phyloP scores from a whole-genome alignment of 108 stramenopile species.

The Nannochloropsis gaditana region DNA sequence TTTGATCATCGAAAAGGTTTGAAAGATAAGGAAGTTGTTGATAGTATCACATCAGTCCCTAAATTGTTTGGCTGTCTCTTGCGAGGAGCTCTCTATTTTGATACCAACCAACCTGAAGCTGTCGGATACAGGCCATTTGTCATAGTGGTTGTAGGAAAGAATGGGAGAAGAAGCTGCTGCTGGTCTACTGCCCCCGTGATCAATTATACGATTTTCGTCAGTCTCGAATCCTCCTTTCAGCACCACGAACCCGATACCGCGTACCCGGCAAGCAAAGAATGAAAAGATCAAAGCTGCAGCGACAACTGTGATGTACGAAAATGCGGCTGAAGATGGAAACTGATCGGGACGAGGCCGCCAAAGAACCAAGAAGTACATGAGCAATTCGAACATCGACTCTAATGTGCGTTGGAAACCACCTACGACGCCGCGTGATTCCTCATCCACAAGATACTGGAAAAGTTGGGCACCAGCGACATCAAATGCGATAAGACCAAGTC shows the following conservation, averaged over 20 bases:
- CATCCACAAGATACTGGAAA: background rate
- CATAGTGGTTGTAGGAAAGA: too few relatives aligned
- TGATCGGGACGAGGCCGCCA: constrained; percentile 12
- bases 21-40: too few relatives aligned
- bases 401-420: background rate
- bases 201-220: background rate
- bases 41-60: too few relatives aligned
- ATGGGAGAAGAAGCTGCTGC: too few relatives aligned
- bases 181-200: background rate
- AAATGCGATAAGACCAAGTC: background rate
- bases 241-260: background rate
- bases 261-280: background rate
- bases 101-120: too few relatives aligned
- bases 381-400: constrained; percentile 8
- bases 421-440: background rate
- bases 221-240: background rate
- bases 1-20: too few relatives aligned
- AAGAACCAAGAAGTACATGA: constrained; percentile 1
- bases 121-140: too few relatives aligned
- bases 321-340: background rate
- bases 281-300: background rate
- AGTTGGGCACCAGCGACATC: background rate
- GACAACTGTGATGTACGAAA: background rate
- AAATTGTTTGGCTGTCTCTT: too few relatives aligned
- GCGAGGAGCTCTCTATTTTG: too few relatives aligned